Conservation (phyloP, 768 basidiomycete species). For the Tulasnella sp. region DNA sequence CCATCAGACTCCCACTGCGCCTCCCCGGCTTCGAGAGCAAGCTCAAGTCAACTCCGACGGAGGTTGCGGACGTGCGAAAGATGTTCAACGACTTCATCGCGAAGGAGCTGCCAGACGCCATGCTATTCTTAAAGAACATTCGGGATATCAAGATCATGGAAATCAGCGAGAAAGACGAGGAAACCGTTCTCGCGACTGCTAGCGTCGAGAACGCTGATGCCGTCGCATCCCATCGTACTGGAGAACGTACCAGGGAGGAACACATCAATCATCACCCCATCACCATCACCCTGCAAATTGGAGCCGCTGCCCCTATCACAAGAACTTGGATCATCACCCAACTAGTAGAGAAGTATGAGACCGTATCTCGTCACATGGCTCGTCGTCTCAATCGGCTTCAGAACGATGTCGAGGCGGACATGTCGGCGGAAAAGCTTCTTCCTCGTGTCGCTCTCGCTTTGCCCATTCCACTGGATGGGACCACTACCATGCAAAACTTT, state of each 20-base stretch:
- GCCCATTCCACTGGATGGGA: slow-evolving; percentile 39
- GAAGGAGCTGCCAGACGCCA: slow-evolving; percentile 7
- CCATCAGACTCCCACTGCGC: slow-evolving; percentile 57
- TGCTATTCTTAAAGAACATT: slow-evolving; percentile 27
- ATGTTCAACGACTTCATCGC: slow-evolving; percentile 42
- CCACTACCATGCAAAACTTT: neutral
- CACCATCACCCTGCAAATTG: neutral
- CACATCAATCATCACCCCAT: neutral
- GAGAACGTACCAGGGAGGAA: neutral
- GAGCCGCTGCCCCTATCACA: neutral
- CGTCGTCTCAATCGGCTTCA: neutral
- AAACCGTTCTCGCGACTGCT: slow-evolving; percentile 34
- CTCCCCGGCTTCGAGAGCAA: slow-evolving; percentile 44
- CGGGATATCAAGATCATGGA: slow-evolving; percentile 49
- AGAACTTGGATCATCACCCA: slow-evolving; percentile 32
- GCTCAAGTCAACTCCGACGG: slow-evolving; percentile 47
- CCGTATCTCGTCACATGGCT: slow-evolving; percentile 36
- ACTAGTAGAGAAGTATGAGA: slow-evolving; percentile 42
- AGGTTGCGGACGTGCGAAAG: slow-evolving; percentile 51
- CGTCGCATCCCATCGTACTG: neutral
- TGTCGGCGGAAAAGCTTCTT: slow-evolving; percentile 49
- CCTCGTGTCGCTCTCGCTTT: slow-evolving; percentile 46
- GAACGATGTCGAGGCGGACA: slow-evolving; percentile 39
- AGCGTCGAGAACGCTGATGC: neutral
- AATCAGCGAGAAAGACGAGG: slow-evolving; percentile 42